Percentiles rank a stretch among this genome's conserved stretches.
Evolutionary conservation across 2,329 filamentous ascomycete genomes (phyloP).

Genomic region (Aspergillus persii): DNA sequence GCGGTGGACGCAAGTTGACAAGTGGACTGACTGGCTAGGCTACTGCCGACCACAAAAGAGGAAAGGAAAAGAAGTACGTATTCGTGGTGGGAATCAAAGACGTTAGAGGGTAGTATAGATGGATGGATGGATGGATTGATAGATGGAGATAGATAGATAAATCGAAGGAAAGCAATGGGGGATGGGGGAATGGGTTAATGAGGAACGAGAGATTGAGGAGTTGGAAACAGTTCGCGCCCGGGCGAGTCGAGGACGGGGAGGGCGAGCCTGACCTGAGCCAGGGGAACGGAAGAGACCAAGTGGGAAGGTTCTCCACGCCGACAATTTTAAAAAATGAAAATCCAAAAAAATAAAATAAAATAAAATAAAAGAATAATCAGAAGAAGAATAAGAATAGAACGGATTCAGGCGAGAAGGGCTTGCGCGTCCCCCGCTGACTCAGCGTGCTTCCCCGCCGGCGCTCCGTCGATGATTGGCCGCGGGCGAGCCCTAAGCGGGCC

Average conservation of each 20-base stretch:
- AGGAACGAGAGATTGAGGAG: conserved; percentile 3
- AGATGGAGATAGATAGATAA: conserved; percentile 4
- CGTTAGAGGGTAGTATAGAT: not conserved
- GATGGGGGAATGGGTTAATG: conserved; percentile 7
- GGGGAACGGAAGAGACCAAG: conserved; percentile 13
- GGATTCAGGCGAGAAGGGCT: conserved; percentile 19
- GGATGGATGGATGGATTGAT: conserved; percentile 4
- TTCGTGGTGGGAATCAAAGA: not conserved
- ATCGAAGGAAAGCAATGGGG: not conserved
- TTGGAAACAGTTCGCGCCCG: conserved; percentile 5
- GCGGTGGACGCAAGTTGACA: not conserved
- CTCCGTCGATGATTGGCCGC: not conserved
- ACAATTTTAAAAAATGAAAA: no score
- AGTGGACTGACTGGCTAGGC: not conserved
- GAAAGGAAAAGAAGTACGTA: conserved; percentile 7
- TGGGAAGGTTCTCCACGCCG: conserved; percentile 15
- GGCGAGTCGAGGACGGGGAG: not conserved
- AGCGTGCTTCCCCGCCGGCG: conserved; percentile 9
- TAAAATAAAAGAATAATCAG: conserved; percentile 1
- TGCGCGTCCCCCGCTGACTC: conserved; percentile 35
- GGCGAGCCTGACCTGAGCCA: not conserved
- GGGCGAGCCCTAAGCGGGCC: not conserved
- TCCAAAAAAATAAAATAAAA: conserved; percentile 19
- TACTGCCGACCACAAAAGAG: not conserved
- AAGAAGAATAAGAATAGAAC: no score